Evolutionary conservation across 345 rosid genomes (phyloP), one percentile per base, ranked within the genome.

Genomic region (Lumnitzera littorea): DNA sequence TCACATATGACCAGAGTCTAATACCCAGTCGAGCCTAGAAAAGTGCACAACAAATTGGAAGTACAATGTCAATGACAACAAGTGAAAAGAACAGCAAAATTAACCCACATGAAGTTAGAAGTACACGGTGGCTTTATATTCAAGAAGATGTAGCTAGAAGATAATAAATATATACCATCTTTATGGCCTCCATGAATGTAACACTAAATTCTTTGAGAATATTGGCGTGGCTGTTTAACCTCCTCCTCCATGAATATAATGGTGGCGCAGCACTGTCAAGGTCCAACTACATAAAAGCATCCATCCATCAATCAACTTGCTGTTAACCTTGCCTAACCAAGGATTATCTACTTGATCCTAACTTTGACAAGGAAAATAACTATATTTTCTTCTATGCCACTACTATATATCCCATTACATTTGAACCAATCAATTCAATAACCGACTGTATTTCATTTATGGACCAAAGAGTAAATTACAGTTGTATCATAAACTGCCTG

Each of bases 191-290:
- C 68, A 17, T 64, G 76, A 92, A 92, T 17, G 96, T 92, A 53
- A 92, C 85, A 65, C 80, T 92, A 61, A 92, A 92, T 71, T 92
- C 98, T 75, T 89, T 89, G 12, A 92, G 83, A 66, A 84, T 72
- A 80, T 89, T 92, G 2, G 98, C 98, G 74, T 92, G 96, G 55
- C 98, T 85, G 71, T 92, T 86, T 66, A 92, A 75, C 66, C 84
- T 87, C 79, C 98, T 87, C 78, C 98, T 88, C 98, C 97, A 92
- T 50, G 98, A 96, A 10, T 89, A 88, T 68, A 80, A 76, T 15
- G 98, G 98, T 5, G 98, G 98, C 20, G 87, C 90, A 67, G 98
- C 89, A 74, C 96, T 81, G 77, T 92, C 98, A 65, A 81, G 80
- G 76, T 87, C 97, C 20, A 89, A 72, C 98, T 92, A 73, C 66